A percentile compares a stretch with the other conserved stretches of the same genome.
Evolutionary conservation across 768 basidiomycete species (phyloP).

Genomic region (Boletus subcaerulescens): DNA sequence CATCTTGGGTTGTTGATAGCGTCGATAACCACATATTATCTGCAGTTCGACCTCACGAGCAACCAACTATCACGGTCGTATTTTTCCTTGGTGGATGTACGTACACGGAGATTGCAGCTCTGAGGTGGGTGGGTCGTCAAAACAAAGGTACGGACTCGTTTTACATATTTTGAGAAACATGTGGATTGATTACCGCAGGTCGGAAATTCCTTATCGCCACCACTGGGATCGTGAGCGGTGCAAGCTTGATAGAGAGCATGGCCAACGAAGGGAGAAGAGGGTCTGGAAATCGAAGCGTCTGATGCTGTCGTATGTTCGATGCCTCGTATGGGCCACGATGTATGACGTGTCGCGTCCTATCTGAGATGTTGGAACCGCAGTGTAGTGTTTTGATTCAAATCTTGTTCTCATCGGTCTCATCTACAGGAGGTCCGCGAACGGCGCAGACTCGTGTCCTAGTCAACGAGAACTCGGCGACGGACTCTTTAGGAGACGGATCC

Average conservation of each 20-base stretch:
- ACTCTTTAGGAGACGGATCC: no score
- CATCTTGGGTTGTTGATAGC: background rate
- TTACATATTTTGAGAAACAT: background rate
- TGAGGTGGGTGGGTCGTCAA: conserved; percentile 89
- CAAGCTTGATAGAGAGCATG: conserved; percentile 66
- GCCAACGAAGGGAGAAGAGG: conserved; percentile 39
- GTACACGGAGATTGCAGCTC: conserved; percentile 92
- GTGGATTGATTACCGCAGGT: conserved; percentile 44
- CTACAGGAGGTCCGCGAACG: conserved; percentile 7
- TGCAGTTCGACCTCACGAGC: conserved; percentile 51
- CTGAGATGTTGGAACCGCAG: conserved; percentile 10
- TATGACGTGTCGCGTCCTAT: conserved; percentile 8
- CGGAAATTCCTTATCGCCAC: conserved; percentile 88
- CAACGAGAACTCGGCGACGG: conserved; percentile 17
- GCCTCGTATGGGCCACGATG: background rate
- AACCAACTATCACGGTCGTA: conserved; percentile 80
- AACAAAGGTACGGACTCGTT: conserved; percentile 58
- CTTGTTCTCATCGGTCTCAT: conserved; percentile 9
- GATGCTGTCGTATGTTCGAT: conserved; percentile 17
- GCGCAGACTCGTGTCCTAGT: conserved; percentile 1
- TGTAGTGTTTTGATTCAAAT: conserved; percentile 13
- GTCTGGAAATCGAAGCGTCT: conserved; percentile 39
- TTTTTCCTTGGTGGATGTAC: conserved; percentile 98
- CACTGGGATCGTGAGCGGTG: conserved; percentile 85
- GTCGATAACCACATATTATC: background rate